These are phyloP conservation scores for Colletotrichum abscissum DNA, from an alignment of 2,329 filamentous ascomycete species.

Conservation along the genomic window DNA sequence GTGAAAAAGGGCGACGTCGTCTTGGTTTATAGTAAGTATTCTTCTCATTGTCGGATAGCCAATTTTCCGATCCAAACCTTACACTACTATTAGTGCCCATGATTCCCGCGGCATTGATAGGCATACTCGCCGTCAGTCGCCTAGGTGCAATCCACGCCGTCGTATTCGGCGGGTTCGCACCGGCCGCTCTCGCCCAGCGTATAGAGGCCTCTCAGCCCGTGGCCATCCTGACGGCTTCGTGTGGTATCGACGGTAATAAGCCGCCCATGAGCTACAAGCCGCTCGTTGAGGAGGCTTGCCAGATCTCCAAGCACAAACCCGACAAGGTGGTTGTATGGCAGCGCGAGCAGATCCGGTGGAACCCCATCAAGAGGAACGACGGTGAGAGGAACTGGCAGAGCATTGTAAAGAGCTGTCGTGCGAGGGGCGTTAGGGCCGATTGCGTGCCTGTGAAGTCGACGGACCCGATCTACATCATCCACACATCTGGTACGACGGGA, in stretches of 20 bases:
- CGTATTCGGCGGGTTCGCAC: constrained; percentile 92
- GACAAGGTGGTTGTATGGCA: constrained; percentile 84
- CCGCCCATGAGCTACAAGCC: constrained; percentile 81
- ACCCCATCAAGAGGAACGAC: constrained; percentile 70
- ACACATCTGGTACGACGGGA: constrained; percentile 87
- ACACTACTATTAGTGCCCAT: constrained; percentile 79
- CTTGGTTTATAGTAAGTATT: constrained; percentile 81
- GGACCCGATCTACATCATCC: constrained; percentile 90
- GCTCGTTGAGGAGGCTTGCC: constrained; percentile 79
- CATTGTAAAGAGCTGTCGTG: constrained; percentile 76
- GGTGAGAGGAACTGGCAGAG: constrained; percentile 85
- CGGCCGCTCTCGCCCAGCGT: constrained; percentile 83
- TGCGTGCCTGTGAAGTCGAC: constrained; percentile 83
- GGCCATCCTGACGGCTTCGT: constrained; percentile 87
- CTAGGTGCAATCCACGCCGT: constrained; percentile 91
- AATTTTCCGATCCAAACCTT: neutral
- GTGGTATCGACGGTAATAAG: constrained; percentile 89
- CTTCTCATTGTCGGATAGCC: neutral
- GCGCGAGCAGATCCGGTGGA: constrained; percentile 80
- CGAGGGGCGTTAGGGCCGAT: constrained; percentile 74
- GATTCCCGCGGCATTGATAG: constrained; percentile 90
- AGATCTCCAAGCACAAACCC: constrained; percentile 77
- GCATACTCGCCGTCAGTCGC: constrained; percentile 82
- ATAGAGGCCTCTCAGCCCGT: constrained; percentile 85
- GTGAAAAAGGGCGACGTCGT: constrained; percentile 88